These are phyloP conservation scores for Syzygium oleosum DNA, from an alignment of 345 rosid genomes.

Conservation along the genomic window DNA sequence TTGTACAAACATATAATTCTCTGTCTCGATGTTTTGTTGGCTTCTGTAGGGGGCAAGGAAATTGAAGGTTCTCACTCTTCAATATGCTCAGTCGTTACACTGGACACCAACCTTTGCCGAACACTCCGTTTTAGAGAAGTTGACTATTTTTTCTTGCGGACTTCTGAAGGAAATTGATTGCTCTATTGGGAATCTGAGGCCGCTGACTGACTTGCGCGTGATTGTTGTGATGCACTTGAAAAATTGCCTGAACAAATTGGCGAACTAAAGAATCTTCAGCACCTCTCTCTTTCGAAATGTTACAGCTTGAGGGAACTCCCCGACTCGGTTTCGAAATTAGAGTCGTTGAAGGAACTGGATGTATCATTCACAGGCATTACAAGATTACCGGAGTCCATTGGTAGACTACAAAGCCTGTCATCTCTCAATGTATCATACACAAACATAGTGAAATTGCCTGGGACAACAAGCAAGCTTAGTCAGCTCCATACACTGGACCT, in stretches of 20 bases:
- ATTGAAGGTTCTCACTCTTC: not conserved
- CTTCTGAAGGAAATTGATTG: not conserved
- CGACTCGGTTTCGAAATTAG: not conserved
- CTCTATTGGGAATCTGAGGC: not conserved
- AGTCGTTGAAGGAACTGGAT: not conserved
- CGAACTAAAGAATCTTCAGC: not conserved
- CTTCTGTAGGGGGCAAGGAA: not conserved
- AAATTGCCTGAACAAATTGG: not conserved
- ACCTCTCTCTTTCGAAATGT: not conserved
- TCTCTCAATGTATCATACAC: not conserved
- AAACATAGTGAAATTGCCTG: not conserved
- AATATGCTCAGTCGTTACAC: not conserved
- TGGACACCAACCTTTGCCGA: not conserved
- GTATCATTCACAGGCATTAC: not conserved
- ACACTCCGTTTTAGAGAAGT: not conserved
- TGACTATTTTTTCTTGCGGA: fast-evolving
- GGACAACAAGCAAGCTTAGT: not conserved
- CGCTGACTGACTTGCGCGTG: not conserved
- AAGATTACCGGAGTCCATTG: not conserved
- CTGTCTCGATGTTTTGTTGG: not conserved
- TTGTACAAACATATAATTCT: not conserved
- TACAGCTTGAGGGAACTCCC: not conserved
- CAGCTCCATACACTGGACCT: not conserved
- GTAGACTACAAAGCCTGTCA: not conserved
- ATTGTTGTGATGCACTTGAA: not conserved